A percentile compares a stretch with the other conserved stretches of the same genome.
These are phyloP conservation scores for Amphichorda felina DNA, from an alignment of 2,329 filamentous ascomycete genomes.

Conservation along the genomic window DNA sequence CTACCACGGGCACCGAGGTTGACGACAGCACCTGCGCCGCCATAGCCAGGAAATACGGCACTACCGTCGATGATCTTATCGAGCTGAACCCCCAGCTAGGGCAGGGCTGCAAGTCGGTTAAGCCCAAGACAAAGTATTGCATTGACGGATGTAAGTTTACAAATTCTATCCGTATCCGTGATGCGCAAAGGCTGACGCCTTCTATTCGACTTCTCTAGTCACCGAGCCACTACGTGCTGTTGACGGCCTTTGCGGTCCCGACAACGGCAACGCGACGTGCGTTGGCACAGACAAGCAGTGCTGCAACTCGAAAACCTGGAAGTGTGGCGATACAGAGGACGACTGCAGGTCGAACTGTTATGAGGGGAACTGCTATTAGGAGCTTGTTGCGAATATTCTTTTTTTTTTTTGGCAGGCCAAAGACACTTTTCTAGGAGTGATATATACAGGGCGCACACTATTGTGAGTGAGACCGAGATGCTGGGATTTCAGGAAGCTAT, in stretches of 20 bases:
- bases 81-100: slow-evolving; percentile 13
- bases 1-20: slow-evolving; percentile 5
- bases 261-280: slow-evolving; percentile 16
- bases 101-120: slow-evolving; percentile 12
- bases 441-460: too few species aligned
- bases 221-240: slow-evolving; percentile 10
- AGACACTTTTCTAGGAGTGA: too few species aligned
- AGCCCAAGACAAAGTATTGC: slow-evolving; percentile 14
- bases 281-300: slow-evolving; percentile 13
- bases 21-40: slow-evolving; percentile 13
- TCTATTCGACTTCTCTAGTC: slow-evolving; percentile 4
- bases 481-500: too few species aligned
- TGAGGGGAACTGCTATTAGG: not conserved
- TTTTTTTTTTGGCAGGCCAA: too few species aligned
- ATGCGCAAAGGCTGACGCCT: not conserved
- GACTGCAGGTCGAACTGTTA: not conserved
- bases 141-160: slow-evolving; percentile 15
- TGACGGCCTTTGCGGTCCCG: slow-evolving; percentile 19
- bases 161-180: not conserved
- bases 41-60: slow-evolving; percentile 10
- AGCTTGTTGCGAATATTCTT: too few species aligned
- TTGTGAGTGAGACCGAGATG: too few species aligned
- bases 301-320: slow-evolving; percentile 18
- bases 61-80: slow-evolving; percentile 12
- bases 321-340: slow-evolving; percentile 12